phyloP scores from a whole-genome alignment of 129 eudicot genomes.

The Pseudognaphalium luteoalbum region DNA sequence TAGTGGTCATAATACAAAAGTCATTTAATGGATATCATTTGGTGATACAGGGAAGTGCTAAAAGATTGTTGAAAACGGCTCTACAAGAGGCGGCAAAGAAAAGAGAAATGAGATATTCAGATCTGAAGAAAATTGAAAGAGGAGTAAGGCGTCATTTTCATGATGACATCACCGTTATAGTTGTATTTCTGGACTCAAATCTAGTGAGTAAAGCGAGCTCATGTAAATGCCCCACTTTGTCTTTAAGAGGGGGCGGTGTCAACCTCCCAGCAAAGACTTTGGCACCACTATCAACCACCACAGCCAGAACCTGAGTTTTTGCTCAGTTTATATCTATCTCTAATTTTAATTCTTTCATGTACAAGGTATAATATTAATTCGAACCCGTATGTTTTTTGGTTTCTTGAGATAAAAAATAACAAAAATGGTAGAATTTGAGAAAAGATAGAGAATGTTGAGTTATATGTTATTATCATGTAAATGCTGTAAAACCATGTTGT shows the following conservation, averaged over 20 bases:
- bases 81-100: conserved; percentile 87
- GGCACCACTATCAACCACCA: conserved; percentile 48
- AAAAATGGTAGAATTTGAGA: conserved; percentile 35
- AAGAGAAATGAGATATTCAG: conserved; percentile 87
- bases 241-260: conserved; percentile 71
- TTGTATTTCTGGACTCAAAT: conserved; percentile 78
- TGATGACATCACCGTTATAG: conserved; percentile 81
- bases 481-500: conserved; percentile 39
- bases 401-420: conserved; percentile 21
- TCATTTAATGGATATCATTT: background rate
- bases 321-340: conserved; percentile 31
- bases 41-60: conserved; percentile 76
- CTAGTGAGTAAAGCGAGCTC: conserved; percentile 71
- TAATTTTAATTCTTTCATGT: conserved; percentile 52
- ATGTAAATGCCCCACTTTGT: conserved; percentile 59
- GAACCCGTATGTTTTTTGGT: conserved; percentile 31
- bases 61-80: conserved; percentile 76
- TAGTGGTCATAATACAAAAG: too few relatives aligned
- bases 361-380: conserved; percentile 34
- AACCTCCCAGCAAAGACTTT: conserved; percentile 47
- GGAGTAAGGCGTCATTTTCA: conserved; percentile 95
- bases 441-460: conserved; percentile 29
- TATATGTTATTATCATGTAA: conserved; percentile 32
- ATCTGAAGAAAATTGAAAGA: conserved; percentile 79
- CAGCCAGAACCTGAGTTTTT: conserved; percentile 38